A percentile compares a stretch with the other conserved stretches of the same genome.
phyloP scores from a whole-genome alignment of 2,329 filamentous ascomycete species.

The Sporothrix variecibatus region DNA sequence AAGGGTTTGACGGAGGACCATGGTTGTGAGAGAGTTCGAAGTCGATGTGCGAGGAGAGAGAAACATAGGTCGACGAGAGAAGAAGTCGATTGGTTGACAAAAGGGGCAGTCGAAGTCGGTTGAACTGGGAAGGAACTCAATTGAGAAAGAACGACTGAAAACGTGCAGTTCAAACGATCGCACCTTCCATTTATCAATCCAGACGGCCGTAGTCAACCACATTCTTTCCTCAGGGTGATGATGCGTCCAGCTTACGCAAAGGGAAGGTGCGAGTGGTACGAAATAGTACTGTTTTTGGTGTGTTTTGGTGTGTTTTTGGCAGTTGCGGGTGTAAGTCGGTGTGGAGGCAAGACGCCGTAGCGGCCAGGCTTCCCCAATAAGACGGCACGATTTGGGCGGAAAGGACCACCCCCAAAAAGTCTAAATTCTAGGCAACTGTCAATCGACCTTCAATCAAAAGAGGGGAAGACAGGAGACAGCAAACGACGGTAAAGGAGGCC shows the following conservation, averaged over 20 bases:
- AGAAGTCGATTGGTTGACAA: neutral
- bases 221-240: neutral
- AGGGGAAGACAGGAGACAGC: neutral
- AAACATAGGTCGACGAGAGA: neutral
- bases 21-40: neutral
- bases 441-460: neutral
- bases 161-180: neutral
- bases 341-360: neutral
- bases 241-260: constrained; percentile 22
- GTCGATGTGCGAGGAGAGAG: neutral
- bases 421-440: constrained; percentile 24
- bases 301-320: neutral
- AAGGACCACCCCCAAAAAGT: neutral
- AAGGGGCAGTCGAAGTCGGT: neutral
- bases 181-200: neutral
- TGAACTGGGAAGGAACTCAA: neutral
- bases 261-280: neutral
- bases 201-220: neutral
- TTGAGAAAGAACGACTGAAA: neutral
- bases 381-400: neutral
- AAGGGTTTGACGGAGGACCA: constrained; percentile 32
- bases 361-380: neutral
- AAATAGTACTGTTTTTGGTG: neutral
- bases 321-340: neutral
- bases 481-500: neutral